phyloP scores from a whole-genome alignment of 148 eudicot genomes.

The Vaccinium corymbosum region DNA sequence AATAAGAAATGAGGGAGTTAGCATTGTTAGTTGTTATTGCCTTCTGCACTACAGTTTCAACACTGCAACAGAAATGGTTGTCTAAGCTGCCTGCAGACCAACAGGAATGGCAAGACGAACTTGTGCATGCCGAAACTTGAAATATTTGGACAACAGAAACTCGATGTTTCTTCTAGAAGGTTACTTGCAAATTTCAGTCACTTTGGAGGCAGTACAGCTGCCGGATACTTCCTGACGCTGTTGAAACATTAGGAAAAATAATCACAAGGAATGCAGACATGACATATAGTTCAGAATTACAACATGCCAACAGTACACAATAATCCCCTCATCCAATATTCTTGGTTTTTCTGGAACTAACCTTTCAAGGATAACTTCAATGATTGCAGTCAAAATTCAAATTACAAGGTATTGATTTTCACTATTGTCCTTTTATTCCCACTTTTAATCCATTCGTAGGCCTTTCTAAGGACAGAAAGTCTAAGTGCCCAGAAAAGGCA shows the following conservation, averaged over 20 bases:
- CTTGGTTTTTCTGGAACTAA: not conserved
- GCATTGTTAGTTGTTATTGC: not conserved
- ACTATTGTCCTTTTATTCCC: not conserved
- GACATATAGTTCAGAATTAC: not conserved
- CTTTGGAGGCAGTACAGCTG: slow-evolving; percentile 78
- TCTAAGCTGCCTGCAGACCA: slow-evolving; percentile 14
- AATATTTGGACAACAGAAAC: slow-evolving; percentile 2
- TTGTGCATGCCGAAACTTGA: not conserved
- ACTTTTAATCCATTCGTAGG: not conserved
- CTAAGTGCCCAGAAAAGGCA: too few species aligned
- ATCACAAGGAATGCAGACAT: not conserved
- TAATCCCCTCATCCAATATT: not conserved
- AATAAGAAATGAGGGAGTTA: not conserved
- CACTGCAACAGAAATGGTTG: not conserved
- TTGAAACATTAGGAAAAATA: slow-evolving; percentile 1
- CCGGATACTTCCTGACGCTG: slow-evolving; percentile 87
- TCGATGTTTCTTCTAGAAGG: not conserved
- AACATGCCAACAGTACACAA: not conserved
- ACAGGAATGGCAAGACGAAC: slow-evolving; percentile 16
- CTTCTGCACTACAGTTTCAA: not conserved
- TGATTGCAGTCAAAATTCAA: not conserved
- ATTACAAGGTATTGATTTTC: not conserved
- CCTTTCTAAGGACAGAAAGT: not conserved
- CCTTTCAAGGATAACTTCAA: not conserved
- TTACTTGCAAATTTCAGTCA: slow-evolving; percentile 29